Base-by-base conservation (phyloP, 2,329 filamentous ascomycete species). In the Magnaporthales sp. region DNA sequence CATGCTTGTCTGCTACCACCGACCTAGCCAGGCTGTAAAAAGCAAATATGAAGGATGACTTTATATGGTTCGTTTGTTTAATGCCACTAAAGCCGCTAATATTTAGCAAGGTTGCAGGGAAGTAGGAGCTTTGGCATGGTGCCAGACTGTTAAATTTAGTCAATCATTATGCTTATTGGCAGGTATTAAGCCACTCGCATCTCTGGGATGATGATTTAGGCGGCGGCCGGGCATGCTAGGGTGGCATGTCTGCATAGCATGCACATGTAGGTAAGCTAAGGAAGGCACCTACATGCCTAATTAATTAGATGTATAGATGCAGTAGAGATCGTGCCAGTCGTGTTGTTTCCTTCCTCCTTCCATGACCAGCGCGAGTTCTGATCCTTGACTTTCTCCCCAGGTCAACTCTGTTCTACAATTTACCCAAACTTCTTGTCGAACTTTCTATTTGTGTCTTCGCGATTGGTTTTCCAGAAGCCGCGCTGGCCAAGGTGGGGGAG, bases 161-260 rank as follows among this genome's bases (percentile, higher is more conserved):
- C n/a, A 58, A n/a, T 4, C 3, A 58, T n/a, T 7, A n/a, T 46
- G 38, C 38, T 46, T 46, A 26, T 58, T 58, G n/a, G 8, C 54
- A 22, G 54, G n/a, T 26, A 26, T 58, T 58, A 26, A 58, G 54
- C 54, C 54, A 58, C 54, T 58, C 54, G 54, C 54, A 58, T 58
- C 22, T 58, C 38, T 58, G n/a, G 24, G 54, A 58, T 58, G 54
- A 26, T 58, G 54, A 2, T 26, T 26, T 26, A 24, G 15, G 71
- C 67, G n/a, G 51, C 38, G n/a, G 8, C 15, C 15, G 38, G 38
- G 38, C 38, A 46, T 46, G 38, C 38, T 46, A 46, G 38, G 38
- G 38, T 46, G 6, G 38, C 15, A n/a, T n/a, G n/a, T n/a, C n/a
- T n/a, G n/a, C n/a, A n/a, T n/a, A n/a, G n/a, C n/a, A 46, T 46